Percentiles rank a stretch among this genome's conserved stretches.
phyloP scores from a whole-genome alignment of 1,284 basidiomycete genomes.

The Ceratobasidium sp. region DNA sequence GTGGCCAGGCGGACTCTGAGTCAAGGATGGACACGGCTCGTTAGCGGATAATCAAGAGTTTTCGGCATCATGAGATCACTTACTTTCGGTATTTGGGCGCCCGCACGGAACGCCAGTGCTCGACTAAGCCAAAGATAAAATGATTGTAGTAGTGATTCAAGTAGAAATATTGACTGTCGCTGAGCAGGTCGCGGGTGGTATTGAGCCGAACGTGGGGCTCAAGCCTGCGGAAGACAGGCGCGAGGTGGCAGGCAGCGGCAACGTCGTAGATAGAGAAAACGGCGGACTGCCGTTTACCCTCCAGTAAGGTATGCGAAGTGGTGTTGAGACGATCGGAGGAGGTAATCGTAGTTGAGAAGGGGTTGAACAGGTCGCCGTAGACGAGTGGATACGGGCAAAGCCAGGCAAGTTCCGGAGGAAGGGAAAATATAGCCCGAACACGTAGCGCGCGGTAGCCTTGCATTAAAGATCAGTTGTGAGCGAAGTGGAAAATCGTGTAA shows the following conservation, averaged over 20 bases:
- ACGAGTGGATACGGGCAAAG: conserved; percentile 6
- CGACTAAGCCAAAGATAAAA: background rate
- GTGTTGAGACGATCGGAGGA: background rate
- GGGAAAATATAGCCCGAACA: conserved; percentile 6
- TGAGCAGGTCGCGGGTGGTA: background rate
- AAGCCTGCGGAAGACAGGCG: background rate
- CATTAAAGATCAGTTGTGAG: too few species aligned
- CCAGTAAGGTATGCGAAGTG: background rate
- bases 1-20: too few species aligned
- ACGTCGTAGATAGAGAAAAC: background rate
- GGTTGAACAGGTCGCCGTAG: conserved; percentile 3
- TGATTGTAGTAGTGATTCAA: conserved; percentile 10
- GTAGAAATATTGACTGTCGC: background rate
- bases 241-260: background rate
- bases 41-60: too few species aligned
- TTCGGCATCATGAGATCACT: too few species aligned
- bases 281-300: background rate
- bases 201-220: background rate
- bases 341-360: background rate
- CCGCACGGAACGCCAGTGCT: background rate
- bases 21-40: too few species aligned
- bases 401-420: background rate
- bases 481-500: too few species aligned
- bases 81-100: too few species aligned
- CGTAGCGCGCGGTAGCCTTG: conserved; percentile 18